Conservation (phyloP, 768 basidiomycete species). For the Suillus tomentosus region DNA sequence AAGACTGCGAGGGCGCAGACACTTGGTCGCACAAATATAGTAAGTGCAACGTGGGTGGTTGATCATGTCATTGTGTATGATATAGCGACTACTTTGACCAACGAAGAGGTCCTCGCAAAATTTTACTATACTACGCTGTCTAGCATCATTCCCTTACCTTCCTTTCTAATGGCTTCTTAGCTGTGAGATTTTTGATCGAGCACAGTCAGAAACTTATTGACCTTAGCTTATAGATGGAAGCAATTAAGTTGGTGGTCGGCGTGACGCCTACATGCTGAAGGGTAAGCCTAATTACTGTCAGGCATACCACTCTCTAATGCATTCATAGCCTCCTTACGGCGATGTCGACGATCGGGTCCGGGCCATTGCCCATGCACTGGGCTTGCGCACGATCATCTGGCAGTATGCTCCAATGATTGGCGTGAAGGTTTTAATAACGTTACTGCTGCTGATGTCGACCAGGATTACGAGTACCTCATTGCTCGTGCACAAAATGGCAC, state of each 20-base stretch:
- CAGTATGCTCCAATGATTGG: conserved; percentile 72
- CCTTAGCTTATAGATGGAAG: conserved; percentile 40
- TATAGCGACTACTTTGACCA: conserved; percentile 59
- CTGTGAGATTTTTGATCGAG: conserved; percentile 21
- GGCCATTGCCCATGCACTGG: conserved; percentile 65
- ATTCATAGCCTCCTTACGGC: conserved; percentile 57
- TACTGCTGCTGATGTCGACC: conserved; percentile 47
- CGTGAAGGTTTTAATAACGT: conserved; percentile 51
- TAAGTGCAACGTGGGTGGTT: conserved; percentile 26
- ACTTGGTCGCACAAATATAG: conserved; percentile 47
- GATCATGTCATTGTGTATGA: background rate
- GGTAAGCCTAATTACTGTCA: conserved; percentile 33
- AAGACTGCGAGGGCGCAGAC: no score
- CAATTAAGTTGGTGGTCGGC: conserved; percentile 55
- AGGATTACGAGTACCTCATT: conserved; percentile 58
- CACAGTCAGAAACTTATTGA: background rate
- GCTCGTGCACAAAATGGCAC: conserved; percentile 44
- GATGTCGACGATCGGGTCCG: conserved; percentile 79
- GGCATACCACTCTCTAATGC: background rate
- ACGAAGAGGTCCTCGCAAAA: conserved; percentile 73
- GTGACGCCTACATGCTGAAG: conserved; percentile 65
- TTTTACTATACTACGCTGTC: conserved; percentile 64
- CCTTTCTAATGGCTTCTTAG: conserved; percentile 15
- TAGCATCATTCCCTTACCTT: background rate
- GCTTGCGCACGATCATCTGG: conserved; percentile 76